Evolutionary conservation across 2,329 filamentous ascomycete species (phyloP), one percentile per base, ranked within the genome.

Genomic region (Dothideomycetes sp.): DNA sequence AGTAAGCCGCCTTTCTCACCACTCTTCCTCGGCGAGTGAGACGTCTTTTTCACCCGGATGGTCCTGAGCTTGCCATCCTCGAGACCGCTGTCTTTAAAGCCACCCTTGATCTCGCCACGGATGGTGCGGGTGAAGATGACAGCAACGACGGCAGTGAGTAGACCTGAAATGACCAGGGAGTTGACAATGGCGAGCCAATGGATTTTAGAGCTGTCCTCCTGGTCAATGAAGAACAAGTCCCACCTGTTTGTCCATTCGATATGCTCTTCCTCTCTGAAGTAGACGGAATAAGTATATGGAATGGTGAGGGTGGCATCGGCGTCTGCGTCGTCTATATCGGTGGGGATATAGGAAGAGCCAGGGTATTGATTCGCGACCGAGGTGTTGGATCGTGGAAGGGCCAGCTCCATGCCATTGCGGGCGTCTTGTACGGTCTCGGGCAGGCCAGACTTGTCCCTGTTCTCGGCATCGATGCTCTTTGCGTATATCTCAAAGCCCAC

Each of bases 131-230:
- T 73, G 50, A 91, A 68, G 44, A 94, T 88, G 55, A 93, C 82
- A 43, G 84, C 75, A 17, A 91, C 83, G 27, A 86, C 78, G 14
- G 80, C 79, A 2, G 83, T 87, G 31, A 94, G 66, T 27, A 91
- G 66, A 5, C 81, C 81, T 36, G 81, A 84, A 48, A 94, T 91
- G 48, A 87, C 80, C 47, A 94, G 61, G 0, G 85, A 91, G 63
- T 93, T 94, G 59, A 91, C 61, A 47, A 94, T 89, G 27, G 86
- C 85, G 41, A 94, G 69, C 84, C 85, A 93, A 57, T 94, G 86
- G 17, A 89, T 84, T 55, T 77, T 79, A 18, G 76, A 79, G 34
- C 82, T 83, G 49, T 89, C 84, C 42, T 85, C 81, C 55, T 91
- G 84, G 57, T 89, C 87, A 44, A 82, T 83, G 62, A 94, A 93